Conservation (phyloP, 2,329 filamentous ascomycete genomes). For the Fusarium nelsonii region DNA sequence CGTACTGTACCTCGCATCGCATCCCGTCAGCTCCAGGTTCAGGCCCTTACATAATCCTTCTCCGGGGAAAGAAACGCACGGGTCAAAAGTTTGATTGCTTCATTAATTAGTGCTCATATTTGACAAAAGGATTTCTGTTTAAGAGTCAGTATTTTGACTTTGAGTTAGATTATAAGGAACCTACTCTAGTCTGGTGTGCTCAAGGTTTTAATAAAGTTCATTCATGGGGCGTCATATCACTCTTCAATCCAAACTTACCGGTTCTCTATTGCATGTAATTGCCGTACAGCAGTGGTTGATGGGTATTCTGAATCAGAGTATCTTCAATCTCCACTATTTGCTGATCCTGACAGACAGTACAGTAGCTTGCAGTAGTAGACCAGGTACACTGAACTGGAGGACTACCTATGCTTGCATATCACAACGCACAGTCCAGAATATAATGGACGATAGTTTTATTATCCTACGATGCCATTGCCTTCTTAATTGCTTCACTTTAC, state of each 20-base stretch:
- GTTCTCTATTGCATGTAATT: neutral
- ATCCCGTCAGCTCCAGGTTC: neutral
- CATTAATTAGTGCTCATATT: neutral
- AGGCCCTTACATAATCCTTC: conserved; percentile 4
- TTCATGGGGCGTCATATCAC: neutral
- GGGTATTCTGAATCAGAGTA: neutral
- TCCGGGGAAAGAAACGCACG: neutral
- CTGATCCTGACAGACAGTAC: neutral
- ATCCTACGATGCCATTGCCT: neutral
- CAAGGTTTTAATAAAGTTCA: neutral
- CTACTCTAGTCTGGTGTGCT: neutral
- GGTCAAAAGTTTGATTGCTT: conserved; percentile 5
- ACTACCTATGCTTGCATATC: neutral
- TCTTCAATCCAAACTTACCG: conserved; percentile 26
- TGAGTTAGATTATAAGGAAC: too few relatives aligned
- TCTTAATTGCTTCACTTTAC: neutral
- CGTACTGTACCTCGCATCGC: neutral
- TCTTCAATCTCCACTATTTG: neutral
- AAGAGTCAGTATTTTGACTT: too few relatives aligned
- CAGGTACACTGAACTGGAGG: neutral
- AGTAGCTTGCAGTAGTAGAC: neutral
- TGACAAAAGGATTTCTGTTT: neutral
- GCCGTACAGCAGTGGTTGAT: neutral
- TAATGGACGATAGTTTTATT: neutral
- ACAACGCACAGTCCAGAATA: neutral